These are phyloP conservation scores for Glomus cerebriforme DNA, from an alignment of 192 early-diverging fungal species.

Conservation along the genomic window DNA sequence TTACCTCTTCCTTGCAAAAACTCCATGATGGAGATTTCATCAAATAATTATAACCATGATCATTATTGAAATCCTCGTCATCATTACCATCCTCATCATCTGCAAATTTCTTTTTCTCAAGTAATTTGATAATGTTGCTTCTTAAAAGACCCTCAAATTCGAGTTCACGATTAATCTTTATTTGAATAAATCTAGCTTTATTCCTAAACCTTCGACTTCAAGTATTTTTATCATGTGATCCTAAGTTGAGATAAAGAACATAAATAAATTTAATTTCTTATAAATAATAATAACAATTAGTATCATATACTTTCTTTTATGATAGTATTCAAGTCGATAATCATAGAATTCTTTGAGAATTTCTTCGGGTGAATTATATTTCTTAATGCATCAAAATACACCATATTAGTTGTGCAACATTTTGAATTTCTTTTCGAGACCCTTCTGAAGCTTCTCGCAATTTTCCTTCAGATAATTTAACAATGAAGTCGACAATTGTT, in stretches of 20 bases:
- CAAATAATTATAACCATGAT: slow-evolving; percentile 24
- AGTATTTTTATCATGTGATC: slow-evolving; percentile 62
- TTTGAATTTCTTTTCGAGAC: slow-evolving; percentile 85
- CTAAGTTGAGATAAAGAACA: too few species aligned
- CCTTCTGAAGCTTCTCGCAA: slow-evolving; percentile 75
- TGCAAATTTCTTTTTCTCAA: slow-evolving; percentile 44
- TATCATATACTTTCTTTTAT: slow-evolving; percentile 82
- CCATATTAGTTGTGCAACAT: slow-evolving; percentile 80
- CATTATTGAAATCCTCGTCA: too few species aligned
- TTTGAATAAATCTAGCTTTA: slow-evolving; percentile 84
- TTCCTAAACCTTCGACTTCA: slow-evolving; percentile 76
- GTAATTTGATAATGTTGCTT: slow-evolving; percentile 68
- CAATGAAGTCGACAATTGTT: slow-evolving; percentile 39
- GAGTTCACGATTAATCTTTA: slow-evolving; percentile 85
- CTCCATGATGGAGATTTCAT: not conserved
- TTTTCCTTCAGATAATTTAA: slow-evolving; percentile 69
- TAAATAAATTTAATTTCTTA: too few species aligned
- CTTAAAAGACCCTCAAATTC: slow-evolving; percentile 86
- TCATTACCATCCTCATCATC: not conserved
- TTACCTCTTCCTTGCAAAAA: slow-evolving; percentile 2
- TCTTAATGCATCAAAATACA: slow-evolving; percentile 90
- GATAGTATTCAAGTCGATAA: slow-evolving; percentile 80
- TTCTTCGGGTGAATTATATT: slow-evolving; percentile 76
- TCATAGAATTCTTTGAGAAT: slow-evolving; percentile 89
- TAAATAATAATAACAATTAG: too few species aligned